Evolutionary conservation across 106 monocot species (phyloP).

Genomic region (Triglochin maritima): DNA sequence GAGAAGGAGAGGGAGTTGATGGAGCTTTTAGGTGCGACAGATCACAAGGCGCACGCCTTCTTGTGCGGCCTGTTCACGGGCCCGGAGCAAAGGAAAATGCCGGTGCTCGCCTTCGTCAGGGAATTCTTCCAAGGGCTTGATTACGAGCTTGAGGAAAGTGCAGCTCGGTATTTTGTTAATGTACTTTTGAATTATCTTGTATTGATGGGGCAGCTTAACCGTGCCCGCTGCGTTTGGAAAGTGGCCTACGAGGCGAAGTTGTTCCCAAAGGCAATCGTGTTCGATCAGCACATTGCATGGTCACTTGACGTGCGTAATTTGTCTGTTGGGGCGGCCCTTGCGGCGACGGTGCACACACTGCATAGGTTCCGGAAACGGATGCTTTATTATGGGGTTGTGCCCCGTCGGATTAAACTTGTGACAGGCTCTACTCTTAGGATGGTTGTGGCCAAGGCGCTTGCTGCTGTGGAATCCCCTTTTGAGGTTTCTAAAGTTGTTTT

Average conservation of each 20-base stretch:
- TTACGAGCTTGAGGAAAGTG: slow-evolving; percentile 70
- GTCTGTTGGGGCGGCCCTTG: slow-evolving; percentile 86
- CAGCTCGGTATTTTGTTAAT: slow-evolving; percentile 81
- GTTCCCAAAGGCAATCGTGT: slow-evolving; percentile 95
- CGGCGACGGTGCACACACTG: slow-evolving; percentile 80
- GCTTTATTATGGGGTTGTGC: slow-evolving; percentile 95
- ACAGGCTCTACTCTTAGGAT: slow-evolving; percentile 79
- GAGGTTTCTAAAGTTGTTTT: slow-evolving; percentile 98
- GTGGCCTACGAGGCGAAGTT: slow-evolving; percentile 94
- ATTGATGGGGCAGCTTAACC: slow-evolving; percentile 91
- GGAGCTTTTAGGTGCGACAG: slow-evolving; percentile 59
- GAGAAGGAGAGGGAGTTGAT: slow-evolving; percentile 64
- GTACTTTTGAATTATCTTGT: slow-evolving; percentile 92
- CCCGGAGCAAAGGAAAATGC: slow-evolving; percentile 80
- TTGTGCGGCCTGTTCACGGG: slow-evolving; percentile 80
- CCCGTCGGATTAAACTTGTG: slow-evolving; percentile 78
- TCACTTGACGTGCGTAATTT: slow-evolving; percentile 75
- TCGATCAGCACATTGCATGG: slow-evolving; percentile 99
- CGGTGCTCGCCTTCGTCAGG: slow-evolving; percentile 76
- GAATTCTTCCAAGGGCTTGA: slow-evolving; percentile 92
- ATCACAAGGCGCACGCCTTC: slow-evolving; percentile 81
- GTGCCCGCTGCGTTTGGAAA: slow-evolving; percentile 93
- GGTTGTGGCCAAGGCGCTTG: slow-evolving; percentile 78
- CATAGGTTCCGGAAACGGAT: slow-evolving; percentile 98
- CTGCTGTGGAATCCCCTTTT: slow-evolving; percentile 74